A percentile compares a stretch with the other conserved stretches of the same genome.
Conservation (phyloP, 306 rosid genomes). For the Prunus kanzakura region DNA sequence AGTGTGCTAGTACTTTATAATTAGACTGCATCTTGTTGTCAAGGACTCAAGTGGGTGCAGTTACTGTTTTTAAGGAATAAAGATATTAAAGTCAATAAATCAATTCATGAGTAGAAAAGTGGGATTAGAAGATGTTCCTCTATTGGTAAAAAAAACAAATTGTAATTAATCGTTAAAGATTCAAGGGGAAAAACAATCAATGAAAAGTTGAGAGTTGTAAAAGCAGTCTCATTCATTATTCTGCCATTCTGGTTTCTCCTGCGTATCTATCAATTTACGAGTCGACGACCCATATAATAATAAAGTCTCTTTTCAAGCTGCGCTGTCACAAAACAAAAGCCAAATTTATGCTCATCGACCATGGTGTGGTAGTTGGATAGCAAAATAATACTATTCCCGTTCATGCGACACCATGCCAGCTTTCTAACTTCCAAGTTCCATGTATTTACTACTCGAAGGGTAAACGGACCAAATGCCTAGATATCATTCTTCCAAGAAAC, state of each 20-base stretch:
- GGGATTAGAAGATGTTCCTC: no score
- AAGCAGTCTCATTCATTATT: background rate
- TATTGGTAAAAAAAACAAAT: no score
- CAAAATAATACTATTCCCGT: no score
- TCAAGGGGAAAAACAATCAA: background rate
- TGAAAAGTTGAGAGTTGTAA: background rate
- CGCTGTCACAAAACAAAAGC: background rate
- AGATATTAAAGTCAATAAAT: no score
- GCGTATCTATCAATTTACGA: background rate
- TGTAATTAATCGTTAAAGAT: no score
- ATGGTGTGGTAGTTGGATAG: accelerated
- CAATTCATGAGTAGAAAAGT: no score
- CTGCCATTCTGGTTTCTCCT: background rate
- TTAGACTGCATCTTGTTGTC: background rate
- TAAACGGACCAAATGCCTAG: background rate
- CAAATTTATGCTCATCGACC: background rate
- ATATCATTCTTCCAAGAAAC: conserved; percentile 2
- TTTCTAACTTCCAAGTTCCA: background rate
- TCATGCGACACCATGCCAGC: background rate
- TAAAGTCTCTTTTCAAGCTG: background rate
- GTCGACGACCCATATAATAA: no score
- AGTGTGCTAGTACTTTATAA: background rate
- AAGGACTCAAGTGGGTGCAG: background rate
- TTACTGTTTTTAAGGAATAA: no score
- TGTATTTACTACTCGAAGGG: background rate